phyloP scores from a whole-genome alignment of 352 stramenopile species.

The Phytophthora macrochlamydospora region DNA sequence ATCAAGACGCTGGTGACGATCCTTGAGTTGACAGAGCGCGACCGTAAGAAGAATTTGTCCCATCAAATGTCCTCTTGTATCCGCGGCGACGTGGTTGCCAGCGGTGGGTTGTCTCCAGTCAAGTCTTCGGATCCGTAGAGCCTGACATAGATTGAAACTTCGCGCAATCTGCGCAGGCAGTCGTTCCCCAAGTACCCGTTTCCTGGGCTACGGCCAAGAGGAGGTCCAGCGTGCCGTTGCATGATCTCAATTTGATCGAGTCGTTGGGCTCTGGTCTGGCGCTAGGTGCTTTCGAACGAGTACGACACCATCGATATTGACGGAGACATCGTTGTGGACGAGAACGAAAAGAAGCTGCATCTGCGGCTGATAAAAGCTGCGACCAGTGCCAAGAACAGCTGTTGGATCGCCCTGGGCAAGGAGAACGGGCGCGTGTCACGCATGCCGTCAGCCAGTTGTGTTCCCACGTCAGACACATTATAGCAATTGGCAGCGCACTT shows the following conservation, averaged over 20 bases:
- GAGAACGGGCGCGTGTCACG: no score
- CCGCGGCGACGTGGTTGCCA: conserved; percentile 12
- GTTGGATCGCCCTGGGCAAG: no score
- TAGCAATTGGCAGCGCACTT: no score
- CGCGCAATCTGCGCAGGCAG: conserved; percentile 50
- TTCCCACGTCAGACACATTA: no score
- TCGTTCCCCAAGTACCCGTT: conserved; percentile 49
- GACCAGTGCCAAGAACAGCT: no score
- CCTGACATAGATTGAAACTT: conserved; percentile 66
- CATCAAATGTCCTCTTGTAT: conserved; percentile 48
- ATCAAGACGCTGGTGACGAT: conserved; percentile 64
- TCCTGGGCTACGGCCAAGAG: conserved; percentile 55
- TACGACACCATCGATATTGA: conserved; percentile 67
- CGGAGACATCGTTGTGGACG: conserved; percentile 61
- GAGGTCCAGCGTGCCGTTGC: conserved; percentile 9
- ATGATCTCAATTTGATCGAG: conserved; percentile 19
- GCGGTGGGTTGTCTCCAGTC: neutral
- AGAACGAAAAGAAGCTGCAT: conserved; percentile 67
- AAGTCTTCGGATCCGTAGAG: conserved; percentile 9
- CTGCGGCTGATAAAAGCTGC: conserved; percentile 13
- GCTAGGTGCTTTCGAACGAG: conserved; percentile 37
- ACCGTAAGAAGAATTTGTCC: conserved; percentile 61
- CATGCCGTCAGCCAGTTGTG: no score
- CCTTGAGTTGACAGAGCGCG: conserved; percentile 62
- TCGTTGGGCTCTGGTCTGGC: conserved; percentile 2